Conservation (phyloP, 1,284 basidiomycete genomes). For the Leccinum subrobustum region DNA sequence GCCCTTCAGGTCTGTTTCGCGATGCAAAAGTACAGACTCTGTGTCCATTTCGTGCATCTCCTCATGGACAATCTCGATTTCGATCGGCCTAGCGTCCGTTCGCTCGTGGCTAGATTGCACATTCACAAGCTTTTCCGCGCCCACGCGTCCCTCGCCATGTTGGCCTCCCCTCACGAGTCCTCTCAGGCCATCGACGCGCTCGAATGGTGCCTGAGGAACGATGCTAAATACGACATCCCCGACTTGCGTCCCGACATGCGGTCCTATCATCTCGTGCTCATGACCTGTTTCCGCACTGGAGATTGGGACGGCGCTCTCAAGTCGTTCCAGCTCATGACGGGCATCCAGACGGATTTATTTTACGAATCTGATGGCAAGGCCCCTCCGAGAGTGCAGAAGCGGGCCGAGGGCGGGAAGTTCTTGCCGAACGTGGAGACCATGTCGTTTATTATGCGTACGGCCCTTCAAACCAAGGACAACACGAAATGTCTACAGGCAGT, state of each 20-base stretch:
- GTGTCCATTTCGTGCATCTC: constrained; percentile 56
- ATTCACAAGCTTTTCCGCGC: constrained; percentile 59
- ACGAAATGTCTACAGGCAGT: constrained; percentile 55
- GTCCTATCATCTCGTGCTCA: constrained; percentile 58
- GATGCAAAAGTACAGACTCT: constrained; percentile 44
- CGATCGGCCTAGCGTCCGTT: constrained; percentile 35
- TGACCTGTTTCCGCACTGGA: constrained; percentile 53
- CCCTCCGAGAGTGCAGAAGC: constrained; percentile 39
- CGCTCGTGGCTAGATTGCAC: constrained; percentile 50
- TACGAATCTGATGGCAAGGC: constrained; percentile 40
- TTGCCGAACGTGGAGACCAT: constrained; percentile 48
- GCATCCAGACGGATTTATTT: constrained; percentile 53
- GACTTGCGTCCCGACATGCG: constrained; percentile 46
- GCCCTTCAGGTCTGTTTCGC: constrained; percentile 56
- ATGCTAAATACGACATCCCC: constrained; percentile 38
- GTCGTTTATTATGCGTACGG: constrained; percentile 52
- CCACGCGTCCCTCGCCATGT: constrained; percentile 42
- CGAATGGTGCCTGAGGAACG: constrained; percentile 62
- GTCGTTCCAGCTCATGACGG: constrained; percentile 67
- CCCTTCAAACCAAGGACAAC: constrained; percentile 46
- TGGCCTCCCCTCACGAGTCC: constrained; percentile 32
- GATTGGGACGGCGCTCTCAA: constrained; percentile 61
- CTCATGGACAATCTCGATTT: constrained; percentile 41
- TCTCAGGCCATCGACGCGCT: constrained; percentile 50
- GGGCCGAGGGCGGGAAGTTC: constrained; percentile 42